These are phyloP conservation scores for Xylaria longipes DNA, from an alignment of 495 filamentous ascomycete species.

Conservation along the genomic window DNA sequence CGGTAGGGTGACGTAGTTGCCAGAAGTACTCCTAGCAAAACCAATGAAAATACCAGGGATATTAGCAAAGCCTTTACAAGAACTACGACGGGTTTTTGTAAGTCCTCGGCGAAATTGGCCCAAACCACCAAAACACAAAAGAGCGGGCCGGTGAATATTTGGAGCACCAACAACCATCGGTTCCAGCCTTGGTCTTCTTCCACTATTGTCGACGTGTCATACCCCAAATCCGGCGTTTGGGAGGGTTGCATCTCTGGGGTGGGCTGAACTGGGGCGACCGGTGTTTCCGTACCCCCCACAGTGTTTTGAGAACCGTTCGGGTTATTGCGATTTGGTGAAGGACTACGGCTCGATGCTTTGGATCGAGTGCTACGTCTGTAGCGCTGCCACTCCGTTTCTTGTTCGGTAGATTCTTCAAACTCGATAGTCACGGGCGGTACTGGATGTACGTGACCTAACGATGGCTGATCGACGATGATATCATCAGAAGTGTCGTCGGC, in stretches of 20 bases:
- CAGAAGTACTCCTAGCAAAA: conserved; percentile 67
- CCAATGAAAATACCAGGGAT: conserved; percentile 72
- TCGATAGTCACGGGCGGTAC: conserved; percentile 43
- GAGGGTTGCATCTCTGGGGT: conserved; percentile 27
- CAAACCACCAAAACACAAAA: conserved; percentile 81
- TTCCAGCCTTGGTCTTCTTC: conserved; percentile 70
- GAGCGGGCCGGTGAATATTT: conserved; percentile 86
- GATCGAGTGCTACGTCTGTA: conserved; percentile 55
- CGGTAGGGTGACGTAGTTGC: conserved; percentile 63
- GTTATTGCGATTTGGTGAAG: conserved; percentile 33
- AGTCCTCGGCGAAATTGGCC: conserved; percentile 67
- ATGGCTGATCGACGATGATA: conserved; percentile 40
- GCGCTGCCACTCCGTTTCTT: conserved; percentile 59
- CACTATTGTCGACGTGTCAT: conserved; percentile 33
- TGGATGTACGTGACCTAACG: conserved; percentile 34
- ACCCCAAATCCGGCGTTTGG: conserved; percentile 36
- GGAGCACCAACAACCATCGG: conserved; percentile 84
- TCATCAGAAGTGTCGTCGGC: conserved; percentile 59
- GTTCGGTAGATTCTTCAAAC: conserved; percentile 32
- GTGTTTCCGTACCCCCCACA: not conserved
- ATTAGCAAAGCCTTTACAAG: conserved; percentile 70
- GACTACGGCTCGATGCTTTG: conserved; percentile 38
- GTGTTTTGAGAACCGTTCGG: conserved; percentile 7
- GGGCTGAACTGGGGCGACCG: conserved; percentile 15
- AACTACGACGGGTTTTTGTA: conserved; percentile 41